Evolutionary conservation across 2,329 filamentous ascomycete genomes (phyloP).

Genomic region (Apiospora rasikravindrae): DNA sequence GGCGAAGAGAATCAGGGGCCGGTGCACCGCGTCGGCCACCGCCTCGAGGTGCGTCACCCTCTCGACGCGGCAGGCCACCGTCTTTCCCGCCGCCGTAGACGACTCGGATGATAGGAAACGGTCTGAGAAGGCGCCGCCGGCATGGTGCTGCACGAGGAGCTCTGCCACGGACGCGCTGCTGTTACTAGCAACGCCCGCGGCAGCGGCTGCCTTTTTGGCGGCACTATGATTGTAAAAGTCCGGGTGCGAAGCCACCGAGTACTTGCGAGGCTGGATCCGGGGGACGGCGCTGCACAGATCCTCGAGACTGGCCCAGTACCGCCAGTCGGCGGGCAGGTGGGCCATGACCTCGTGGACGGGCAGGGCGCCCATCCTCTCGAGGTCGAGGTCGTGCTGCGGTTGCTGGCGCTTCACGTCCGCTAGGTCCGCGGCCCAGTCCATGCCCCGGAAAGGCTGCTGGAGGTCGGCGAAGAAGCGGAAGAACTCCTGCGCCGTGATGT

Average conservation of each 20-base stretch:
- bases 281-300: conserved; percentile 7
- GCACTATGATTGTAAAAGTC: background rate
- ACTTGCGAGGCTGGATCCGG: conserved; percentile 12
- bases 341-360: background rate
- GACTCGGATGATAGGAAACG: background rate
- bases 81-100: background rate
- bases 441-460: conserved; percentile 2
- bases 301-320: conserved; percentile 17
- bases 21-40: background rate
- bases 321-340: conserved; percentile 9
- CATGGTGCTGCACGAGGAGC: conserved; percentile 17
- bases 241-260: conserved; percentile 6
- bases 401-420: background rate
- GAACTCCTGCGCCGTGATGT: conserved; percentile 10
- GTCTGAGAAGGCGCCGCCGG: conserved; percentile 5
- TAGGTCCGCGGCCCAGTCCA: conserved; percentile 10
- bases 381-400: background rate
- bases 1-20: conserved; percentile 12
- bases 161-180: background rate
- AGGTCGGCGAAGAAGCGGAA: conserved; percentile 14
- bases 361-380: background rate
- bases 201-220: too few species aligned
- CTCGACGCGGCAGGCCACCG: conserved; percentile 5
- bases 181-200: background rate
- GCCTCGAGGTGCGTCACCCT: conserved; percentile 2